Conservation (phyloP, 2,329 filamentous ascomycete species). For the Alternaria atra region DNA sequence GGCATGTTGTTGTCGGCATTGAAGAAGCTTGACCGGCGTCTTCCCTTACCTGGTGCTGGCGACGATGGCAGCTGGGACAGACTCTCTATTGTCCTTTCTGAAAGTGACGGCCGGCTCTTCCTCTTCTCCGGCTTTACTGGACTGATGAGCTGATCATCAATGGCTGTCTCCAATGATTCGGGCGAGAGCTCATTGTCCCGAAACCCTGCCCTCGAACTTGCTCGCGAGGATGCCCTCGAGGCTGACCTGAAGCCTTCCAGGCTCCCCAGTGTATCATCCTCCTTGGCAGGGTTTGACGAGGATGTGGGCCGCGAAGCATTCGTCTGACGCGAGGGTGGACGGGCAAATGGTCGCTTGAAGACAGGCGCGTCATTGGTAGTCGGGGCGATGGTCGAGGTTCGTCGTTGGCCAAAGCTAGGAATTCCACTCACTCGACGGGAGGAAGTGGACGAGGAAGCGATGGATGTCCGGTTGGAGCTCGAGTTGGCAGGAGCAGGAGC, state of each 20-base stretch:
- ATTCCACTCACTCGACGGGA: conserved; percentile 32
- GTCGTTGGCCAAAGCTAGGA: conserved; percentile 28
- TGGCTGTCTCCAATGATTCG: conserved; percentile 22
- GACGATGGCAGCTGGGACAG: conserved; percentile 80
- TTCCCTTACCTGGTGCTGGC: conserved; percentile 66
- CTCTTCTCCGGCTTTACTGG: conserved; percentile 25
- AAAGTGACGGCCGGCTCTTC: conserved; percentile 68
- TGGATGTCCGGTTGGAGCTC: conserved; percentile 33
- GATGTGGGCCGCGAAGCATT: conserved; percentile 27
- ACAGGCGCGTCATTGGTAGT: conserved; percentile 33
- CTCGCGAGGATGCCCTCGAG: conserved; percentile 53
- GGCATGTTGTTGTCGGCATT: conserved; percentile 68
- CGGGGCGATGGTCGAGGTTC: conserved; percentile 13
- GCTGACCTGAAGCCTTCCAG: conserved; percentile 55
- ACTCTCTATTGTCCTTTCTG: conserved; percentile 87
- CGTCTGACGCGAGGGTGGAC: conserved; percentile 46
- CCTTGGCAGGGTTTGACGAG: conserved; percentile 19
- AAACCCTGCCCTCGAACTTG: conserved; percentile 48
- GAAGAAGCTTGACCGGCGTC: conserved; percentile 77
- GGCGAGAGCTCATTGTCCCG: conserved; percentile 42
- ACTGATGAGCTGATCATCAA: conserved; percentile 11
- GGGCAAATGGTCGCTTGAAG: conserved; percentile 51
- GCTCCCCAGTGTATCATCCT: conserved; percentile 54
- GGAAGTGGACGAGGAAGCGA: conserved; percentile 22
- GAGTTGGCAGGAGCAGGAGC: conserved; percentile 24